phyloP scores from a whole-genome alignment of 169 alveolate genomes.

The Cryptosporidium sp. region DNA sequence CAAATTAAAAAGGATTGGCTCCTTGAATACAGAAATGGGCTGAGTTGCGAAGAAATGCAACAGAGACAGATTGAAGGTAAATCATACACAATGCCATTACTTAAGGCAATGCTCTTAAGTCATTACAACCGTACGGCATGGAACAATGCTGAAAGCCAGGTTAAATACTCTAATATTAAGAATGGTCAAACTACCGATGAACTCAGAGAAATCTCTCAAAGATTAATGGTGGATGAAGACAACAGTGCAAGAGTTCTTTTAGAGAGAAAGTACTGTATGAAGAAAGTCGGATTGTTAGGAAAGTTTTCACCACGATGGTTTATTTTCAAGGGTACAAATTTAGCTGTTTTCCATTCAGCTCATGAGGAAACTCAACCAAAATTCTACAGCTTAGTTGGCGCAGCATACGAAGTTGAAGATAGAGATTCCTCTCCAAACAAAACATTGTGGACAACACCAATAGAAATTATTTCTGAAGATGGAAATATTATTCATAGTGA shows the following conservation, averaged over 20 bases:
- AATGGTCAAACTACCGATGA: constrained; percentile 72
- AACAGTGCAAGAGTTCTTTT: constrained; percentile 47
- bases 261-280: constrained; percentile 63
- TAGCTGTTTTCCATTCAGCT: constrained; percentile 55
- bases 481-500: constrained; percentile 52
- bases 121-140: constrained; percentile 73
- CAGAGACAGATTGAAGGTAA: constrained; percentile 66
- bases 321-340: constrained; percentile 68
- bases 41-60: constrained; percentile 68
- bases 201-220: constrained; percentile 60
- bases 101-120: constrained; percentile 67
- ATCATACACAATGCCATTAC: constrained; percentile 61
- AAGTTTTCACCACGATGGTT: constrained; percentile 71
- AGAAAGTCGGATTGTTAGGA: constrained; percentile 61
- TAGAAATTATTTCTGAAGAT: constrained; percentile 50
- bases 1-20: constrained; percentile 71
- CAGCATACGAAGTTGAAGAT: constrained; percentile 74
- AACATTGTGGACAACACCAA: constrained; percentile 66
- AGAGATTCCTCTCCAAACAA: constrained; percentile 67
- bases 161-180: constrained; percentile 42
- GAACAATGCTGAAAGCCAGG: constrained; percentile 70
- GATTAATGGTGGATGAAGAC: constrained; percentile 71
- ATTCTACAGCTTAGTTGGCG: constrained; percentile 68
- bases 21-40: constrained; percentile 38
- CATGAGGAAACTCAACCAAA: constrained; percentile 70